phyloP scores from a whole-genome alignment of 805 yeast genomes.

The Lachancea fermentati region DNA sequence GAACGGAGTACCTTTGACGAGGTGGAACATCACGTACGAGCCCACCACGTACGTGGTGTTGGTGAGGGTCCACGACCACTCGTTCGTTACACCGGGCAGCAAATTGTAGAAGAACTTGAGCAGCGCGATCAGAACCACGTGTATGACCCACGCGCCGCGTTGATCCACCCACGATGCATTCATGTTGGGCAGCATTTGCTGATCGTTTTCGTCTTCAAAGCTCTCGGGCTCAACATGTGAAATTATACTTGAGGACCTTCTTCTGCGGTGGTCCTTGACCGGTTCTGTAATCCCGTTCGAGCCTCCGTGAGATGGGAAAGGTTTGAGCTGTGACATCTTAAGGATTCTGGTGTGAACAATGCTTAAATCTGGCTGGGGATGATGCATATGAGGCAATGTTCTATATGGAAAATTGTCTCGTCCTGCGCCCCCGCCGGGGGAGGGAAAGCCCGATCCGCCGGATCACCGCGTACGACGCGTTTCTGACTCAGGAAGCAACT shows the following conservation, averaged over 20 bases:
- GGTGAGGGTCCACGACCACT: constrained; percentile 90
- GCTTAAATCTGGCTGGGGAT: too few relatives aligned
- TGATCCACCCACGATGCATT: constrained; percentile 96
- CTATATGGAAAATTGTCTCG: background rate
- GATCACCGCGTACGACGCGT: too few relatives aligned
- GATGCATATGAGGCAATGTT: too few relatives aligned
- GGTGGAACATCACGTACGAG: constrained; percentile 92
- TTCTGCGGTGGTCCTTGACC: constrained; percentile 38
- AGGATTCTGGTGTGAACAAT: background rate
- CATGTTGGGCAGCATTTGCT: constrained; percentile 78
- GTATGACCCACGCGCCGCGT: constrained; percentile 95
- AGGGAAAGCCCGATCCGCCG: too few relatives aligned
- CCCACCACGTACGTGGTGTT: constrained; percentile 87
- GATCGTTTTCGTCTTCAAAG: constrained; percentile 87
- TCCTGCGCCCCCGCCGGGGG: background rate
- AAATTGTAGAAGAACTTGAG: constrained; percentile 73
- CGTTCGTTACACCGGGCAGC: constrained; percentile 73
- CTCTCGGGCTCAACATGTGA: constrained; percentile 93
- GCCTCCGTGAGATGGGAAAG: constrained; percentile 27
- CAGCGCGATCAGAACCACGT: constrained; percentile 71
- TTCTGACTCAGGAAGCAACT: too few relatives aligned
- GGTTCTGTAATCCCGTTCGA: constrained; percentile 22
- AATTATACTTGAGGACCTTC: constrained; percentile 84
- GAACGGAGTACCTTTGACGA: constrained; percentile 94
- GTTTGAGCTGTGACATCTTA: constrained; percentile 17